Evolutionary conservation across 1,284 basidiomycete genomes (phyloP).

Genomic region (Trichosporon sp.): DNA sequence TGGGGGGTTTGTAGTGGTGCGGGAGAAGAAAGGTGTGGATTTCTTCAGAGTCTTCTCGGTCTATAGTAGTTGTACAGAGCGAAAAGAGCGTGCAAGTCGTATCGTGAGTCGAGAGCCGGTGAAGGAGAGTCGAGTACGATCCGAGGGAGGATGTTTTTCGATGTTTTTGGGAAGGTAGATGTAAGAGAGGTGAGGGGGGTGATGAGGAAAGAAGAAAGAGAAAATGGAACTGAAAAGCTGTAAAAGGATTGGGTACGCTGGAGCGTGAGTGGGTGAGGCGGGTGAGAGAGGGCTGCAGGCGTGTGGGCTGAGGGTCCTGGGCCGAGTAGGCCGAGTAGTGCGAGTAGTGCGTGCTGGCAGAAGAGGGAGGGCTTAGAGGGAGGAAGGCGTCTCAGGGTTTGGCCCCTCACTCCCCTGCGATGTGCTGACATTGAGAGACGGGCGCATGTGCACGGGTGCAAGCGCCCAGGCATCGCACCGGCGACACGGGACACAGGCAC

Average conservation of each 20-base stretch:
- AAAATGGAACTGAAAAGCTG: conserved; percentile 19
- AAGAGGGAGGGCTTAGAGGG: not conserved
- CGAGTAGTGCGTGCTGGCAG: not conserved
- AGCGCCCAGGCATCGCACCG: not conserved
- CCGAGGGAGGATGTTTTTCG: conserved; percentile 16
- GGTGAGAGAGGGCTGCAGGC: not conserved
- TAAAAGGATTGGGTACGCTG: conserved; percentile 7
- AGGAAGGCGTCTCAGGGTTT: not conserved
- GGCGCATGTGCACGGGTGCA: not conserved
- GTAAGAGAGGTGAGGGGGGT: conserved; percentile 17
- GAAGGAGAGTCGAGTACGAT: conserved; percentile 22
- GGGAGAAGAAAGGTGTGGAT: not conserved
- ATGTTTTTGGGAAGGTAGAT: not conserved
- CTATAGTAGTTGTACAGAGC: conserved; percentile 33
- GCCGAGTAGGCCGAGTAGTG: not conserved
- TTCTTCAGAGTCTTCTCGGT: conserved; percentile 29
- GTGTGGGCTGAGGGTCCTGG: not conserved
- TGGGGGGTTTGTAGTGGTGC: not conserved
- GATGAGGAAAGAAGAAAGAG: conserved; percentile 24
- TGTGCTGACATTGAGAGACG: conserved; percentile 2
- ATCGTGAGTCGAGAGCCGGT: conserved; percentile 15
- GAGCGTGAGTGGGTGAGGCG: not conserved
- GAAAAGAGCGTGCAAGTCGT: conserved; percentile 33
- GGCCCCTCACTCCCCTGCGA: not conserved
- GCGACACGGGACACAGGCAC: not conserved